A percentile compares a stretch with the other conserved stretches of the same genome.
phyloP scores from a whole-genome alignment of 2,329 filamentous ascomycete genomes.

The Simplicillium aogashimaense region DNA sequence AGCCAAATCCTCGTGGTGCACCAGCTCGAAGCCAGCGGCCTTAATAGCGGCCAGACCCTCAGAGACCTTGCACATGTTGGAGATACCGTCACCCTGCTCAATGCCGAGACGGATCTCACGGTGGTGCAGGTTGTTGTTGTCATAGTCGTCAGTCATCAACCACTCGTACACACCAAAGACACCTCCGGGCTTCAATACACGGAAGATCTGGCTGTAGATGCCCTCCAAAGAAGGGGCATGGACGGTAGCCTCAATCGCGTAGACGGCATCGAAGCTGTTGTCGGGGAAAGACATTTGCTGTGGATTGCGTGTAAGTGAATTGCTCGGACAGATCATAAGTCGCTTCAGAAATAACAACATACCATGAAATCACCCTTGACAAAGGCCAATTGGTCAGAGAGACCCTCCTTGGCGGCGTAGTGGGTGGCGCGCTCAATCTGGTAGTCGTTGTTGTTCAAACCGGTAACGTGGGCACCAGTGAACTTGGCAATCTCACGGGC shows the following conservation, averaged over 20 bases:
- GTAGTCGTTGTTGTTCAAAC: slow-evolving; percentile 99
- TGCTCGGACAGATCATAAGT: too few species aligned
- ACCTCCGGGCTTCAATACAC: slow-evolving; percentile 90
- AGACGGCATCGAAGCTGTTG: slow-evolving; percentile 87
- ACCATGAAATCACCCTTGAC: slow-evolving; percentile 55
- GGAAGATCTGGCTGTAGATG: slow-evolving; percentile 90
- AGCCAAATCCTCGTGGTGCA: slow-evolving; percentile 80
- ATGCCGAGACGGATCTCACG: slow-evolving; percentile 88
- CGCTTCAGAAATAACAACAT: too few species aligned
- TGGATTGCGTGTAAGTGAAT: slow-evolving; percentile 6
- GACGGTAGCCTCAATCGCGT: slow-evolving; percentile 94
- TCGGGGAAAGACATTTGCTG: slow-evolving; percentile 92
- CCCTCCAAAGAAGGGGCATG: slow-evolving; percentile 86
- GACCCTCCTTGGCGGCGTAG: slow-evolving; percentile 73
- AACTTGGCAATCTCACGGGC: slow-evolving; percentile 96
- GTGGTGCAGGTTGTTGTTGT: slow-evolving; percentile 79
- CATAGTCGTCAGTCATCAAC: slow-evolving; percentile 95
- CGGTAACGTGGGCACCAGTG: slow-evolving; percentile 77
- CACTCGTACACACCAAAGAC: slow-evolving; percentile 97
- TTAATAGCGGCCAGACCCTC: slow-evolving; percentile 78
- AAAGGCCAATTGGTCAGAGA: slow-evolving; percentile 71
- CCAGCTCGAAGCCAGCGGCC: slow-evolving; percentile 74
- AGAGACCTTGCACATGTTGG: slow-evolving; percentile 86
- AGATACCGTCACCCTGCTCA: slow-evolving; percentile 91
- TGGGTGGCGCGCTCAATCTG: slow-evolving; percentile 88